Evolutionary conservation across 2,329 filamentous ascomycete genomes (phyloP), one percentile per base, ranked within the genome.

Genomic region (Claviceps fusiformis): DNA sequence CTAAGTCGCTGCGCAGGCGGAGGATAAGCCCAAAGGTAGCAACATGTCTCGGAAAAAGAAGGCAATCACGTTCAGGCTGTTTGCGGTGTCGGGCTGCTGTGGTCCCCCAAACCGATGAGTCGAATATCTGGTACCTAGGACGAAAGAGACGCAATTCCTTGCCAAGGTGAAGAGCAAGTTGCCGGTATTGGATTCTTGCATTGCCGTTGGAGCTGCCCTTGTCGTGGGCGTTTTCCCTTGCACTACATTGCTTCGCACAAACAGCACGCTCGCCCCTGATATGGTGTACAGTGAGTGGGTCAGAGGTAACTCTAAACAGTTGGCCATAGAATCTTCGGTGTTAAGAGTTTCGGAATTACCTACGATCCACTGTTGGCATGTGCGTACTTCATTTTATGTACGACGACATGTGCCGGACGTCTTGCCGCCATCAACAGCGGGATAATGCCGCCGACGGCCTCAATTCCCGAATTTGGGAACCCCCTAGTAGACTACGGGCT

Each of bases 21-120:
- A 53, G 52, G 52, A 41, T 31, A 11, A 41, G 33, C 52, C 52
- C 13, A 10, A 48, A 39, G 10, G 19, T 13, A 31, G 13, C 31
- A 48, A n/a, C 15, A 41, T 53, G 52, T 53, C 52, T 53, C 44
- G 45, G 52, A 48, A n/a, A 37, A 37, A 47, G 52, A 53, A 27
- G 44, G 31, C 51, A 29, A 46, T 31, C 31, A 29, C 44, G 52
- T 53, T 45, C 43, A 37, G 43, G 29, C 41, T 45, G 51, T 37
- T 48, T 43, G 50, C 50, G 6, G 41, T 17, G n/a, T 5, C 45
- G 50, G 41, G 17, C 39, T 43, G n/a, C 17, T 45, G 47, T 19
- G 8, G 15, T 29, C 31, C 2, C 15, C 17, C 27, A 10, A 9
- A 11, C 8, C 8, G 5, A 45, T 45, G 19, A 13, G 24, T 27